These are phyloP conservation scores for Petunia axillaris DNA, from an alignment of 257 asterid genomes.

Conservation along the genomic window DNA sequence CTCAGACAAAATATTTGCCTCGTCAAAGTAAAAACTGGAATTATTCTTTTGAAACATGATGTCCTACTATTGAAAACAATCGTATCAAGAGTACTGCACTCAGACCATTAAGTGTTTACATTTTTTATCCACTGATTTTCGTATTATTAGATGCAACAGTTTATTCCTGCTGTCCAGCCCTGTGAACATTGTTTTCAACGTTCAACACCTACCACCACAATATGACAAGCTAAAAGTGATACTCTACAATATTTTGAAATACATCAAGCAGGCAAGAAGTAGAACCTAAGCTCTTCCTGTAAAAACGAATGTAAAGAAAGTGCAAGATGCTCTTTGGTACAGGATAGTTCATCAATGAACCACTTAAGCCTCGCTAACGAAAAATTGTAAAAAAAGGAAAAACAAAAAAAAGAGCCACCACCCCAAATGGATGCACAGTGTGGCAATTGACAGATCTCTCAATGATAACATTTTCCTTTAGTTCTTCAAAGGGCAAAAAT, in stretches of 20 bases:
- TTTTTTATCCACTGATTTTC: not conserved
- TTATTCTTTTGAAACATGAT: too few species aligned
- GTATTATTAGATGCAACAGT: not conserved
- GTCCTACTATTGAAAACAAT: too few species aligned
- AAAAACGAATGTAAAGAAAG: not conserved
- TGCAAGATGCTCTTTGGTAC: not conserved
- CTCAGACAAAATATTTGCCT: not conserved
- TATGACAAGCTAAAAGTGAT: not conserved
- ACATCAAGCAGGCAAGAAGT: not conserved
- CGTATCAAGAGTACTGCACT: too few species aligned
- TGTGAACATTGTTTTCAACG: too few species aligned
- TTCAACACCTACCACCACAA: too few species aligned
- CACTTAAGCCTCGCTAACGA: not conserved
- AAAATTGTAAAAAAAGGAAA: too few species aligned
- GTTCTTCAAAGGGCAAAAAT: not conserved
- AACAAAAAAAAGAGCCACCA: not conserved
- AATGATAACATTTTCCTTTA: not conserved
- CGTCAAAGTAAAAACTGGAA: not conserved
- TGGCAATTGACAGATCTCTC: not conserved
- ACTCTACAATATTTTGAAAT: not conserved
- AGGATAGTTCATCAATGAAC: not conserved
- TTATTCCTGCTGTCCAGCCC: too few species aligned
- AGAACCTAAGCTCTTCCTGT: not conserved
- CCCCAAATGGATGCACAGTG: not conserved
- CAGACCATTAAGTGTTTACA: not conserved